Evolutionary conservation across 2,329 filamentous ascomycete genomes (phyloP).

Genomic region (Colletotrichum musicola): DNA sequence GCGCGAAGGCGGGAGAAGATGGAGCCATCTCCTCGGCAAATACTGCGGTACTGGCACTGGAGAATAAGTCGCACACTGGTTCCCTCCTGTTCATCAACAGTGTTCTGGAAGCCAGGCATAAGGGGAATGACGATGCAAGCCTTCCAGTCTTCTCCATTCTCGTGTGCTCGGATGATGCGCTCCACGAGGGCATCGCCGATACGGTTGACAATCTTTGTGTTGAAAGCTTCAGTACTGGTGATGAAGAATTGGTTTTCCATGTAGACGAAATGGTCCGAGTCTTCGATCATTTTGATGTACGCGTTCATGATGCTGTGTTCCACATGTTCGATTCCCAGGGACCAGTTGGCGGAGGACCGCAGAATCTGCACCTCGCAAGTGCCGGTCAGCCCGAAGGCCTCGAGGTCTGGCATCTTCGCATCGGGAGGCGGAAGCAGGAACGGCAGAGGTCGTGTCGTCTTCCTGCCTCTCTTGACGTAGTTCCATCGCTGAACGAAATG

Average conservation of each 20-base stretch:
- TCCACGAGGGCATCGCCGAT: conserved; percentile 96
- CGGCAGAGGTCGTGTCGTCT: conserved; percentile 92
- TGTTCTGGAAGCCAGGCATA: conserved; percentile 99
- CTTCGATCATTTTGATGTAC: conserved; percentile 93
- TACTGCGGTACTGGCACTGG: conserved; percentile 96
- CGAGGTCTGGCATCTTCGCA: conserved; percentile 86
- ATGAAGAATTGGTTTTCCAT: conserved; percentile 99
- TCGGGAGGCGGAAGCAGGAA: conserved; percentile 95
- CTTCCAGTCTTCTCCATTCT: conserved; percentile 90
- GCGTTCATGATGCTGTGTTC: conserved; percentile 97
- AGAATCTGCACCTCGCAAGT: conserved; percentile 98
- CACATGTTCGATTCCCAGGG: conserved; percentile 85
- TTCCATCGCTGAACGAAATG: conserved; percentile 99
- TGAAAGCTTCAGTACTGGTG: conserved; percentile 89
- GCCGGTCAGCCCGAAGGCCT: conserved; percentile 88
- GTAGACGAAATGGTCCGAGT: conserved; percentile 97
- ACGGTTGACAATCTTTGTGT: conserved; percentile 88
- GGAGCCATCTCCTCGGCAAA: conserved; percentile 90
- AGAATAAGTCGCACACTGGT: conserved; percentile 96
- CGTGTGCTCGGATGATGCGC: conserved; percentile 85
- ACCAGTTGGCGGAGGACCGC: conserved; percentile 92
- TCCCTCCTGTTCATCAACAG: conserved; percentile 92
- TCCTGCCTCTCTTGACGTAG: conserved; percentile 91
- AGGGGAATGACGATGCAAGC: conserved; percentile 91
- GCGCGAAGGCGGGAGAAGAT: conserved; percentile 89